phyloP scores from a whole-genome alignment of 2,329 filamentous ascomycete species.

The Alternaria ethzedia region DNA sequence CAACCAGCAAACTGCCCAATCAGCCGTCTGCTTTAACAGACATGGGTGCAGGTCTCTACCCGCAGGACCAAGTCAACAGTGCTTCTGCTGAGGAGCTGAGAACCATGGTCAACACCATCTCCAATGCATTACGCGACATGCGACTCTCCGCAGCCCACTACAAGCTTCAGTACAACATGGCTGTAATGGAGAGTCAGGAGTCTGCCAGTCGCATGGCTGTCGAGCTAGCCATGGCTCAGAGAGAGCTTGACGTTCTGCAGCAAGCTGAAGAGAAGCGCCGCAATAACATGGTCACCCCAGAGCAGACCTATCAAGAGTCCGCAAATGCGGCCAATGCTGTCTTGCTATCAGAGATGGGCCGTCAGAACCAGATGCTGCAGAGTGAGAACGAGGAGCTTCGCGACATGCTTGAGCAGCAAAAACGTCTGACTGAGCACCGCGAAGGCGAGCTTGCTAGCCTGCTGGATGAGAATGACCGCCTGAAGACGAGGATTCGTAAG shows the following conservation, averaged over 20 bases:
- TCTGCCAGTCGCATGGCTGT: conserved; percentile 86
- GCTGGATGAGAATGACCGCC: conserved; percentile 75
- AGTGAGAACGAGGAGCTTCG: conserved; percentile 70
- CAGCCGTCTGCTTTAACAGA: conserved; percentile 35
- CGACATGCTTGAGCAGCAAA: conserved; percentile 72
- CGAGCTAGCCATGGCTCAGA: conserved; percentile 88
- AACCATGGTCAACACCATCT: conserved; percentile 59
- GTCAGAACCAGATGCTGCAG: conserved; percentile 69
- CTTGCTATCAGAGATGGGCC: conserved; percentile 54
- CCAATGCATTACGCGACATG: conserved; percentile 64
- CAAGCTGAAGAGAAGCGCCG: conserved; percentile 72
- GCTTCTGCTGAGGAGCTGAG: conserved; percentile 61
- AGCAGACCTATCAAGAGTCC: conserved; percentile 61
- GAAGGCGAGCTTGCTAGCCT: conserved; percentile 74
- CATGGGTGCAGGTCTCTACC: conserved; percentile 52
- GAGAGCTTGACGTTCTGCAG: conserved; percentile 85
- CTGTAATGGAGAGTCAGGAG: conserved; percentile 83
- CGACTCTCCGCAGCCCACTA: conserved; percentile 89
- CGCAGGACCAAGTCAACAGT: conserved; percentile 58
- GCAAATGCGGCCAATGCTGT: conserved; percentile 63
- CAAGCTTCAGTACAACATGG: conserved; percentile 86
- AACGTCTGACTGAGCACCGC: conserved; percentile 78
- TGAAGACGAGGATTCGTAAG: conserved; percentile 84
- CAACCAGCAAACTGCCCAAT: conserved; percentile 45
- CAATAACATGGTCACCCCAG: conserved; percentile 59